Evolutionary conservation across 2,329 filamentous ascomycete genomes (phyloP).

Genomic region (Seiridium cupressi): DNA sequence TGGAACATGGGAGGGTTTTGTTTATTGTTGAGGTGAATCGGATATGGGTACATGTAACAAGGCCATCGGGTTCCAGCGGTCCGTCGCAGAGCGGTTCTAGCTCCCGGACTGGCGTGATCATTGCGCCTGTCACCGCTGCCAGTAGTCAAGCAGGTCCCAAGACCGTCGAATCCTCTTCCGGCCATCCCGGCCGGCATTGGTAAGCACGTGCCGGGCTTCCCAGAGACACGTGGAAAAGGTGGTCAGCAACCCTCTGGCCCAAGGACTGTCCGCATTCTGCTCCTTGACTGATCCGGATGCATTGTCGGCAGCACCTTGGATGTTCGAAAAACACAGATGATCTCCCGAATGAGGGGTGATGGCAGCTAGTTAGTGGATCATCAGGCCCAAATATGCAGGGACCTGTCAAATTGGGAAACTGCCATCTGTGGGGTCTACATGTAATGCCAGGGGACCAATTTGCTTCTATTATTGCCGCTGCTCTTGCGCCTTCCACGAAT

Average conservation of each 20-base stretch:
- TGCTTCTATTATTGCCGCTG: too few relatives aligned
- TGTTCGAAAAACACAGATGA: neutral
- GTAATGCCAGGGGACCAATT: neutral
- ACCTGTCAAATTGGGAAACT: slow-evolving; percentile 4
- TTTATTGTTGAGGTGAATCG: neutral
- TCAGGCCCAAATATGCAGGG: slow-evolving; percentile 1
- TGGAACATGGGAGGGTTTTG: too few relatives aligned
- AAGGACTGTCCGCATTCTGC: too few relatives aligned
- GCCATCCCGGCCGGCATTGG: too few relatives aligned
- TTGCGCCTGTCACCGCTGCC: neutral
- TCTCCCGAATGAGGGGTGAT: neutral
- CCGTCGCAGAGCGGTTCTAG: neutral
- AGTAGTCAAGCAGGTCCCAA: neutral
- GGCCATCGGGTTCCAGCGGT: neutral
- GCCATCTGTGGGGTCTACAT: neutral
- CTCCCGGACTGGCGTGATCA: neutral
- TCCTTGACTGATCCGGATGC: too few relatives aligned
- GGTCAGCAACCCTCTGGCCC: too few relatives aligned
- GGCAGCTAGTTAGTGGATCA: neutral
- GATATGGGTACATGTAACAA: neutral
- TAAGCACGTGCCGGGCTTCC: too few relatives aligned
- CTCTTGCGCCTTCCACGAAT: too few relatives aligned
- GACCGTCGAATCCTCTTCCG: too few relatives aligned
- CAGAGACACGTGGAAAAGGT: too few relatives aligned
- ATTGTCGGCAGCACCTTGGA: too few relatives aligned